Base-by-base conservation (phyloP, 768 basidiomycete species). In the Stropharia rugosoannulata region DNA sequence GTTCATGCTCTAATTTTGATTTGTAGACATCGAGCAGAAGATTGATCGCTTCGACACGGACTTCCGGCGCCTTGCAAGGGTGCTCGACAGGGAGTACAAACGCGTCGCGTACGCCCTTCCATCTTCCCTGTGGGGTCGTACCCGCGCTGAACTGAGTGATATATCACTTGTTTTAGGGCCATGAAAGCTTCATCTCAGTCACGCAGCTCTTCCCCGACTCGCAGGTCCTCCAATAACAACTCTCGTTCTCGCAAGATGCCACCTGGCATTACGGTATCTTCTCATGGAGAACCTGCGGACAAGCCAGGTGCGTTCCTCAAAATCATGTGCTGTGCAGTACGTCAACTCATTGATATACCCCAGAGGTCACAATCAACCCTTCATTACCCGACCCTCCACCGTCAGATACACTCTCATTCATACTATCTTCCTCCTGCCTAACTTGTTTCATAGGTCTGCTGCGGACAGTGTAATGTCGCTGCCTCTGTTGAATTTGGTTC, bases 381-480 rank as follows among this genome's bases (percentile, higher is more conserved):
- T 39, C 55, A 42, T 50, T 67, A 41, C 70, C 68, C 36, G 65
- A 62, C 50, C 63, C 69, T 37, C 69, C 70, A 41, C 52, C 54
- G 68, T 71, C 61, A 53, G 61, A 27, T n/a, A 59, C 12, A 18
- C 18, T 51, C 54, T 47, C 49, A 46, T 39, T 22, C 49, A 44
- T 49, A 43, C 47, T 51, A 54, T 56, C 22, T 35, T 18, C 37
- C 41, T 47, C 42, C 40, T 41, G 39, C 58, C 62, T 38, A 56
- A 49, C 32, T n/a, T 35, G 11, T 59, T 35, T 36, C 53, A 47
- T 57, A 78, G 78, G 22, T 75, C 75, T 50, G 75, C 77, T 46
- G 71, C 73, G 29, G 72, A 73, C 44, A 81, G 80, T 52, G 80
- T 81, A 35, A 75, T 76, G 61, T 80, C 78, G 12, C 67, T 81